Conservation (phyloP, 2,329 filamentous ascomycete genomes). For the Cladobotryum protrusum region DNA sequence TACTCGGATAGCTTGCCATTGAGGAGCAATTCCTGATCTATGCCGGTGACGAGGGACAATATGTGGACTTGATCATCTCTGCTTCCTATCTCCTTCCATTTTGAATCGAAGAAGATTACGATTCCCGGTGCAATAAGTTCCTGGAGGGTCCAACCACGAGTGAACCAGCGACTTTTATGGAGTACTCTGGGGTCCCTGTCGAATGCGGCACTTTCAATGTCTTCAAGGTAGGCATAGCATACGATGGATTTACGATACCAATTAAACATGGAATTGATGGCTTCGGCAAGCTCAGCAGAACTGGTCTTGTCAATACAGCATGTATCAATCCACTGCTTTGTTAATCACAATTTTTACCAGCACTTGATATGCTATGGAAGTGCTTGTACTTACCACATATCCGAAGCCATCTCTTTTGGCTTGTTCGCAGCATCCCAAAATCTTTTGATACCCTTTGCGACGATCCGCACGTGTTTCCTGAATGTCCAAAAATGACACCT, state of each 20-base stretch:
- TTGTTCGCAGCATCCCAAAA: background rate
- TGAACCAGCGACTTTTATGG: slow-evolving; percentile 16
- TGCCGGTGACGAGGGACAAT: slow-evolving; percentile 19
- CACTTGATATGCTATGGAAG: too few species aligned
- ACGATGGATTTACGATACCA: slow-evolving; percentile 20
- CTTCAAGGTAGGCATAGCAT: slow-evolving; percentile 19
- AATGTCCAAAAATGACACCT: slow-evolving; percentile 24
- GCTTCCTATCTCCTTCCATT: slow-evolving; percentile 22
- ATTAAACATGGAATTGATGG: slow-evolving; percentile 22
- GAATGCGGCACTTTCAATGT: background rate
- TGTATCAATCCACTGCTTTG: slow-evolving; percentile 22
- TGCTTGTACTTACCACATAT: slow-evolving; percentile 8
- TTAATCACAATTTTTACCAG: too few species aligned
- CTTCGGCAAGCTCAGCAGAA: slow-evolving; percentile 24
- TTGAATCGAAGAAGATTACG: slow-evolving; percentile 21
- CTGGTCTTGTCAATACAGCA: slow-evolving; percentile 23
- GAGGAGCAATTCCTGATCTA: slow-evolving; percentile 14
- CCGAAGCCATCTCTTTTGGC: background rate
- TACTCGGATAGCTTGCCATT: slow-evolving; percentile 5
- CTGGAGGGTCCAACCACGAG: slow-evolving; percentile 20
- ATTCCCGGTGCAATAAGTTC: slow-evolving; percentile 23
- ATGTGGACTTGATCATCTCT: slow-evolving; percentile 13
- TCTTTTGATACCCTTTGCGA: background rate
- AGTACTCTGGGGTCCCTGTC: background rate
- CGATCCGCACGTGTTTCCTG: background rate